These are phyloP conservation scores for Henckelia pumila DNA, from an alignment of 257 asterid genomes.

Conservation along the genomic window DNA sequence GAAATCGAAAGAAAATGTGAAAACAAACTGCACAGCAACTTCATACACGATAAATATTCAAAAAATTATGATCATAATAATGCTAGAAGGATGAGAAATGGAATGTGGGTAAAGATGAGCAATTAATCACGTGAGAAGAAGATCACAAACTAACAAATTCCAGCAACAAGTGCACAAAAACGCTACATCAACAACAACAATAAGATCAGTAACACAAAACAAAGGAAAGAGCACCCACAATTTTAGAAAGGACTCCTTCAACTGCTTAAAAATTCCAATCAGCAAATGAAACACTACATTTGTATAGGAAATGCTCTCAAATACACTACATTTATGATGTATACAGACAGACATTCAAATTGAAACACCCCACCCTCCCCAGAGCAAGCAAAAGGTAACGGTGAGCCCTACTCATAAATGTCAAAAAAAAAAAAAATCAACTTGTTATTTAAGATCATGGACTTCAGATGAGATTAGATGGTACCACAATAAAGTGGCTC, in stretches of 20 bases:
- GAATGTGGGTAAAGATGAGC: background rate
- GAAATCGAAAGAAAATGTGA: background rate
- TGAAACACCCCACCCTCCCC: background rate
- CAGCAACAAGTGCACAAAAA: background rate
- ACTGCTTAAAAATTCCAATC: background rate
- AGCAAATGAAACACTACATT: background rate
- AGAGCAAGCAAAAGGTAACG: background rate
- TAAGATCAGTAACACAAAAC: background rate
- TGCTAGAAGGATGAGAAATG: background rate
- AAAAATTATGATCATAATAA: background rate
- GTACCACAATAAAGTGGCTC: background rate
- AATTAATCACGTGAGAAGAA: too few relatives aligned
- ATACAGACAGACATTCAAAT: background rate
- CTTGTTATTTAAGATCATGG: background rate
- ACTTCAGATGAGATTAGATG: background rate
- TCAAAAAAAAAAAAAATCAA: background rate
- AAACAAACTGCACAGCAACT: constrained; percentile 13
- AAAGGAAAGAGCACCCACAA: background rate
- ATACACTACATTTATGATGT: background rate
- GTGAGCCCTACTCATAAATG: background rate
- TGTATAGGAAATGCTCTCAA: background rate
- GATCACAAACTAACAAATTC: background rate
- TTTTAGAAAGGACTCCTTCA: background rate
- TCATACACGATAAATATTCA: background rate
- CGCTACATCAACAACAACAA: background rate